phyloP scores from a whole-genome alignment of 2,329 filamentous ascomycete species.

The Clonostachys sp. region DNA sequence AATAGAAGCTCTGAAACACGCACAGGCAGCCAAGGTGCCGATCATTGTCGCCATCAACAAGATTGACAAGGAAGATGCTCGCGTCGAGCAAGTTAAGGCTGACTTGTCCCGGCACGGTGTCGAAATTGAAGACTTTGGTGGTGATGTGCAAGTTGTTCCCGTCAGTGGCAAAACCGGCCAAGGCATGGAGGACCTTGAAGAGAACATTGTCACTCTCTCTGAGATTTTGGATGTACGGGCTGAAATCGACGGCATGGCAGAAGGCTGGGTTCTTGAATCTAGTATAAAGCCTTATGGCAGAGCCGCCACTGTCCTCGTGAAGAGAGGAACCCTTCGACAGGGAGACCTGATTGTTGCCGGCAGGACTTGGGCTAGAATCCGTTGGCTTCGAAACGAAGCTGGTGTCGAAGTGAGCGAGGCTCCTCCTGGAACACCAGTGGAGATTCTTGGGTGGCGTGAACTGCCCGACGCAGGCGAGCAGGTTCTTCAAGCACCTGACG shows the following conservation, averaged over 20 bases:
- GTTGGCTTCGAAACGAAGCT: slow-evolving; percentile 78
- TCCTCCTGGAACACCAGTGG: slow-evolving; percentile 82
- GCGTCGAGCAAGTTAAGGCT: slow-evolving; percentile 78
- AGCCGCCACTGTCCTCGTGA: slow-evolving; percentile 83
- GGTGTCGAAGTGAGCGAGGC: slow-evolving; percentile 69
- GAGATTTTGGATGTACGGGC: slow-evolving; percentile 90
- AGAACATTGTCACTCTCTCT: slow-evolving; percentile 79
- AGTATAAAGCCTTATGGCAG: slow-evolving; percentile 81
- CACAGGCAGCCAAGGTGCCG: slow-evolving; percentile 78
- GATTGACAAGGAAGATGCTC: slow-evolving; percentile 81
- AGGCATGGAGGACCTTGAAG: slow-evolving; percentile 89
- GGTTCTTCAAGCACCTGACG: slow-evolving; percentile 76
- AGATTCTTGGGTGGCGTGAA: slow-evolving; percentile 91
- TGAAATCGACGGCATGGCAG: slow-evolving; percentile 69
- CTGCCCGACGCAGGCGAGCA: slow-evolving; percentile 78
- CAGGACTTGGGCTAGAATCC: slow-evolving; percentile 81
- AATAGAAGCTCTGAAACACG: slow-evolving; percentile 92
- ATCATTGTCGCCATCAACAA: slow-evolving; percentile 99
- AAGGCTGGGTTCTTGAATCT: slow-evolving; percentile 93
- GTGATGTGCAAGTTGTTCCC: slow-evolving; percentile 85
- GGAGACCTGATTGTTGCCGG: slow-evolving; percentile 88
- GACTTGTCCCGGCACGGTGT: slow-evolving; percentile 81
- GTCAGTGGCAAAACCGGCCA: slow-evolving; percentile 92
- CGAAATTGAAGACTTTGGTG: slow-evolving; percentile 91
- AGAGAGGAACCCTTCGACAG: slow-evolving; percentile 74